A percentile compares a stretch with the other conserved stretches of the same genome.
Evolutionary conservation across 129 eudicot genomes (phyloP).

Genomic region (Calendula officinalis): DNA sequence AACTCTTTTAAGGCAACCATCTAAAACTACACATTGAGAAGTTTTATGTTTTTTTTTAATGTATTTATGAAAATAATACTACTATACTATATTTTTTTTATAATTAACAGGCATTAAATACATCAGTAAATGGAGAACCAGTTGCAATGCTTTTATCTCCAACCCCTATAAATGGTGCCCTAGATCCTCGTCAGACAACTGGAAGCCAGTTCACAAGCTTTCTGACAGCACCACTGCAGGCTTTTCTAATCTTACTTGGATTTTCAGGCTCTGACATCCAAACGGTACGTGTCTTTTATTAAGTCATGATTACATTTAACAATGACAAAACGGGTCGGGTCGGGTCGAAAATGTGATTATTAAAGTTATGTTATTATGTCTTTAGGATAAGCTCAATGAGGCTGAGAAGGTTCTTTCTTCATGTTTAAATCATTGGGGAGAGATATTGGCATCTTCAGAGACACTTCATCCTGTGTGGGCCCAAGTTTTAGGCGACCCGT

Average conservation of each 20-base stretch:
- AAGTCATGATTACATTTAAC: not conserved
- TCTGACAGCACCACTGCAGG: conserved; percentile 86
- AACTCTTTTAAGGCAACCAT: conserved; percentile 73
- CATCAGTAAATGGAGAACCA: conserved; percentile 70
- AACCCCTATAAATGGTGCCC: conserved; percentile 38
- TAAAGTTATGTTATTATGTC: not conserved
- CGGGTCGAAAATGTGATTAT: not conserved
- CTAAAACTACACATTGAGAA: conserved; percentile 10
- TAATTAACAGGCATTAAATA: conserved; percentile 51
- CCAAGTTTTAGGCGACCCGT: conserved; percentile 76
- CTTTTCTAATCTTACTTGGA: conserved; percentile 74
- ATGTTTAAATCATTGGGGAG: conserved; percentile 68
- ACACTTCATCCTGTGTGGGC: conserved; percentile 80
- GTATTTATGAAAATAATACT: not conserved
- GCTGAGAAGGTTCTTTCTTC: conserved; percentile 65
- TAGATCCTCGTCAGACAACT: conserved; percentile 58
- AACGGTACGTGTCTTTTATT: conserved; percentile 36
- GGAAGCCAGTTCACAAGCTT: conserved; percentile 87
- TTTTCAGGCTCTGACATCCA: conserved; percentile 67
- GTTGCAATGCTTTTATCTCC: conserved; percentile 90
- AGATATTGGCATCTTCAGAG: conserved; percentile 52
- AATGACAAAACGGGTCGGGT: not conserved
- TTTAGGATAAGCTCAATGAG: conserved; percentile 62
- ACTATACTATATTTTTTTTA: too few species aligned
- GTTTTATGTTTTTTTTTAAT: not conserved